Evolutionary conservation across 2,329 filamentous ascomycete species (phyloP).

Genomic region (Myriosclerotinia scirpicola): DNA sequence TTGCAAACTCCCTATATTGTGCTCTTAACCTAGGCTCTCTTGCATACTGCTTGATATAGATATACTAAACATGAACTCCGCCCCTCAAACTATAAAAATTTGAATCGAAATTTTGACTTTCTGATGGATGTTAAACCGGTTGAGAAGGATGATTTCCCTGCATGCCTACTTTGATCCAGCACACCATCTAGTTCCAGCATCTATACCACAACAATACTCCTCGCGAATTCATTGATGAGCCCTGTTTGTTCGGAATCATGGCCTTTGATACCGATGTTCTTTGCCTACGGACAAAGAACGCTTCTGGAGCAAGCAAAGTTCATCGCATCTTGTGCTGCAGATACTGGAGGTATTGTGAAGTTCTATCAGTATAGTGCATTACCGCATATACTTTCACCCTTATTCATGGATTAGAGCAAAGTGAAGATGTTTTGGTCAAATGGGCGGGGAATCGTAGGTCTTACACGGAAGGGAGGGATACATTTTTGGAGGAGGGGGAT

Average conservation of each 20-base stretch:
- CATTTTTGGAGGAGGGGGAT: background rate
- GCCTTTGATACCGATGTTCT: background rate
- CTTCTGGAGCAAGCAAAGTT: background rate
- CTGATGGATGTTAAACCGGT: background rate
- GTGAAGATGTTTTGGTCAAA: background rate
- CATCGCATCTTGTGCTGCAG: background rate
- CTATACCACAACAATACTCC: background rate
- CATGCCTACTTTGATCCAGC: background rate
- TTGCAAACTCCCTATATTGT: background rate
- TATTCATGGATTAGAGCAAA: background rate
- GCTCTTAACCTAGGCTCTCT: background rate
- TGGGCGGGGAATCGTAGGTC: background rate
- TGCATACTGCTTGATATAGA: background rate
- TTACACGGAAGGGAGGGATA: background rate
- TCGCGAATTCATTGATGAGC: background rate
- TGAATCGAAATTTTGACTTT: background rate
- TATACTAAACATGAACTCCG: background rate
- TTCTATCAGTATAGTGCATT: background rate
- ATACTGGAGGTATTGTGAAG: background rate
- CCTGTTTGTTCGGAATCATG: background rate
- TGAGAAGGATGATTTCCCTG: background rate
- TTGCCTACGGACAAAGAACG: background rate
- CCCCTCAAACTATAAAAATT: background rate
- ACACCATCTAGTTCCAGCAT: background rate
- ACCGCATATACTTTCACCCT: background rate